Evolutionary conservation across 345 rosid species (phyloP), one percentile per base, ranked within the genome.

Genomic region (Gynandropsis gynandra): DNA sequence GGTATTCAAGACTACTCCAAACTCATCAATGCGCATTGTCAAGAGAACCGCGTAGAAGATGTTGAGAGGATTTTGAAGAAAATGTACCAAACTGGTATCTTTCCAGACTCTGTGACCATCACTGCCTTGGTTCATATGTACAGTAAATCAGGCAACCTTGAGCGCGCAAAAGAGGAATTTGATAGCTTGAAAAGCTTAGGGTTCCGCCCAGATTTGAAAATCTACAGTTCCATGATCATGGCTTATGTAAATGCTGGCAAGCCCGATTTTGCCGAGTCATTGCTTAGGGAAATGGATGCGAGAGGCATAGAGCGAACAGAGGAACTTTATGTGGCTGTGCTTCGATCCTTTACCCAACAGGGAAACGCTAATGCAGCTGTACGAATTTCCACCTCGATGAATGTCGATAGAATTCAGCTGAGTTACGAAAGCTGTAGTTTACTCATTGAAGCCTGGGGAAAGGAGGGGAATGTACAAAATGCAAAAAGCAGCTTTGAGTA

Each of bases 171-270:
- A 27, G 86, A 76, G 66, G 80, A 80, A 58, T 85, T 81, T 46
- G 80, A 81, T 50, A 71, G 59, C 57, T 76, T 78, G 71, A 77
- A 52, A 50, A 66, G 66, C 65, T 70, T 69, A 54, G 97, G 95
- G 14, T 82, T 85, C 76, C 74, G 44, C 10, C 85, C 81, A 9
- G 88, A 82, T 41, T 10, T 47, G 42, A 77, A 70, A 51, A 64
- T 80, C 36, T 85, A 82, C 63, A 57, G 51, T 50, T 69, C 95
- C 7, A 76, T 92, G 97, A 81, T 92, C 67, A 71, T 69, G 88
- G 87, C 85, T 29, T 78, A 71, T 55, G 72, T 75, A 33, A 80
- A 76, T 49, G 88, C 79, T 48, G 90, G 82, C 13, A 15, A 81
- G 15, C 75, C 85, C 46, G 69, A 42, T 54, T 31, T 32, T 49